Conservation (phyloP, 495 filamentous ascomycete genomes). For the Aspergillus nidulans region DNA sequence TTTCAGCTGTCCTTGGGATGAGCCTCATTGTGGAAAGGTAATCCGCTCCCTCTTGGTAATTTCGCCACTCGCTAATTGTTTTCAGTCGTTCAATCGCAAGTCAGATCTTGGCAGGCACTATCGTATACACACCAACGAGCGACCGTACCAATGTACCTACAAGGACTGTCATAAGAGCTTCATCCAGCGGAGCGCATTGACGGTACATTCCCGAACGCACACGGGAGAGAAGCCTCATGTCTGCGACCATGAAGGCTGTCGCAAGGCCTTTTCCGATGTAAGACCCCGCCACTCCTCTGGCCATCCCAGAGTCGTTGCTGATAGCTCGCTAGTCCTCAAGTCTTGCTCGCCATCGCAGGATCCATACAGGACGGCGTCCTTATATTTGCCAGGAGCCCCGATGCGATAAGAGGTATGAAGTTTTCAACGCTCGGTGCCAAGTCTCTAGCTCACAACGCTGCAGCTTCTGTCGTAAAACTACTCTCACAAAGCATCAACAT, state of each 20-base stretch:
- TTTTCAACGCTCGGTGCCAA: neutral
- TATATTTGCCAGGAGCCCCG: slow-evolving; percentile 73
- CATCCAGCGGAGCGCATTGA: slow-evolving; percentile 84
- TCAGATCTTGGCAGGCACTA: slow-evolving; percentile 86
- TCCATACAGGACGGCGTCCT: slow-evolving; percentile 82
- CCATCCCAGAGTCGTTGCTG: slow-evolving; percentile 2
- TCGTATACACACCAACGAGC: slow-evolving; percentile 86
- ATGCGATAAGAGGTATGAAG: slow-evolving; percentile 72
- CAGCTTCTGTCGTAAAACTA: slow-evolving; percentile 86
- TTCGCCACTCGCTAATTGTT: neutral
- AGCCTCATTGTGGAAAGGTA: slow-evolving; percentile 41
- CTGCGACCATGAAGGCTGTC: slow-evolving; percentile 74
- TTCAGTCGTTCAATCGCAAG: slow-evolving; percentile 86
- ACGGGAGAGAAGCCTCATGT: slow-evolving; percentile 88
- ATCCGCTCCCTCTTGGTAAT: neutral
- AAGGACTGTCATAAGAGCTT: slow-evolving; percentile 80
- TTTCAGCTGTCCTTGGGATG: slow-evolving; percentile 45
- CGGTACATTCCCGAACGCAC: slow-evolving; percentile 81
- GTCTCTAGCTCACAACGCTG: slow-evolving; percentile 9
- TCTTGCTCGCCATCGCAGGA: slow-evolving; percentile 79
- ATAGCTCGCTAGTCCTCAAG: slow-evolving; percentile 64
- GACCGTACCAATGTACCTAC: slow-evolving; percentile 69
- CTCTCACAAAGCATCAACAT: slow-evolving; percentile 77
- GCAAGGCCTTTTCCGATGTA: slow-evolving; percentile 85
- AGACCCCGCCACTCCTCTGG: slow-evolving; percentile 24